These are phyloP conservation scores for Capillidium heterosporum DNA, from an alignment of 371 early-diverging fungal species.

Conservation along the genomic window DNA sequence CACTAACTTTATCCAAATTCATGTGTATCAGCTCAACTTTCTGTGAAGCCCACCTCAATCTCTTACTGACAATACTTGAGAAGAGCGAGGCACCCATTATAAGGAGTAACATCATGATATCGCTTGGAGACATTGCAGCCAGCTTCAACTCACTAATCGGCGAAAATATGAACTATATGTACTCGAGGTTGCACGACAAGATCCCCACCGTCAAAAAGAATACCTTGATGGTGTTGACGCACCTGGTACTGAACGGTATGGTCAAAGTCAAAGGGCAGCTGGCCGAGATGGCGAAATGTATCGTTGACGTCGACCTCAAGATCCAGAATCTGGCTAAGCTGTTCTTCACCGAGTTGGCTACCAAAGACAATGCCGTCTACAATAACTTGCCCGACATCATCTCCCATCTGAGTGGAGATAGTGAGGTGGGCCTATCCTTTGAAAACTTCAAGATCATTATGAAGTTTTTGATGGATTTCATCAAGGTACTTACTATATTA, in stretches of 20 bases:
- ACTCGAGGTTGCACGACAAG: constrained; percentile 65
- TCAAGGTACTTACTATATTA: constrained; percentile 20
- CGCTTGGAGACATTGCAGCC: too few species aligned
- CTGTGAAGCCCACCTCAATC: constrained; percentile 79
- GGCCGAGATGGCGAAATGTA: constrained; percentile 89
- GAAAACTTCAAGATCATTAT: constrained; percentile 66
- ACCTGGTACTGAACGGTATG: constrained; percentile 93
- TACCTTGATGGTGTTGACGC: constrained; percentile 92
- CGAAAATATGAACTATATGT: constrained; percentile 79
- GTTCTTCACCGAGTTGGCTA: constrained; percentile 87
- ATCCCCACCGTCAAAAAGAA: constrained; percentile 76
- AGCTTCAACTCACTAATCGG: constrained; percentile 89
- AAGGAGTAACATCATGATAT: constrained; percentile 80
- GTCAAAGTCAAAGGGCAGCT: constrained; percentile 95
- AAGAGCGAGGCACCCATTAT: constrained; percentile 59
- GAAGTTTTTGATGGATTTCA: constrained; percentile 84
- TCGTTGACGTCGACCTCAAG: constrained; percentile 69
- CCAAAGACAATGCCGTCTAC: constrained; percentile 93
- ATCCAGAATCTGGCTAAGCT: constrained; percentile 80
- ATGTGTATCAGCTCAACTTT: constrained; percentile 90
- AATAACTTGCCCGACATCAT: constrained; percentile 96
- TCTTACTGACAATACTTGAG: constrained; percentile 76
- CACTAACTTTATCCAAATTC: constrained; percentile 74
- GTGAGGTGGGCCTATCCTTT: constrained; percentile 29
- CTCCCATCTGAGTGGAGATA: constrained; percentile 48